Base-by-base conservation (phyloP, 1,139 yeast genomes). In the Yamadazyma diddensiae region DNA sequence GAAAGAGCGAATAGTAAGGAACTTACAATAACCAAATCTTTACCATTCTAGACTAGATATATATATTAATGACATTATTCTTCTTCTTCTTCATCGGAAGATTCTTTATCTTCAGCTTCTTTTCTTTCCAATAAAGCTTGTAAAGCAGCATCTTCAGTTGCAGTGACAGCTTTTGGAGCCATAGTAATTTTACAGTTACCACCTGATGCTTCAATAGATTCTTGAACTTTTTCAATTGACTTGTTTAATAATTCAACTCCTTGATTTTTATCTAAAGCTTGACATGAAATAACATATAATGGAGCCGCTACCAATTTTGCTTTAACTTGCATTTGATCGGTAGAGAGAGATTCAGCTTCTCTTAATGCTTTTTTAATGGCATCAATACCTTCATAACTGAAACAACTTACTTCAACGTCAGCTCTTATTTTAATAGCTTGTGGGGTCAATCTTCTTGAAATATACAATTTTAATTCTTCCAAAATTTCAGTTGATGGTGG, bases 131-230 rank as follows among this genome's bases (percentile, higher is more conserved):
- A 82, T 48, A 92, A 73, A 45, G 95, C 95, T 64, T 88, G 95
- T 56, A 92, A 79, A 66, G 90, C 97, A 40, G 97, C 97, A 61
- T 92, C 99, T 61, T 92, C 99, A 41, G 92, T 85, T 41, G 96
- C 97, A 40, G 97, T 87, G 46, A 92, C 97, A 29, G 97, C 97
- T 78, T 90, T 90, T 55, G 98, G 97, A 50, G 95, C 92, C 97
- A 92, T 90, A 42, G 94, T 88, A 45, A 92, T 83, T 49, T 85
- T 87, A 59, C 95, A 82, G 39, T 79, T 77, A 55, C 99, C 99
- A 38, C 88, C 95, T 34, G 78, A 74, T 20, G 72, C 65, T 44
- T 75, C 76, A 53, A 94, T 88, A 33, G 79, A 71, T 48, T 74
- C 74, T 43, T 76, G 72, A 45, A 92, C 84, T 49, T 73, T 78